Base-by-base conservation (phyloP, 1,284 basidiomycete species). In the Ganoderma sp. region DNA sequence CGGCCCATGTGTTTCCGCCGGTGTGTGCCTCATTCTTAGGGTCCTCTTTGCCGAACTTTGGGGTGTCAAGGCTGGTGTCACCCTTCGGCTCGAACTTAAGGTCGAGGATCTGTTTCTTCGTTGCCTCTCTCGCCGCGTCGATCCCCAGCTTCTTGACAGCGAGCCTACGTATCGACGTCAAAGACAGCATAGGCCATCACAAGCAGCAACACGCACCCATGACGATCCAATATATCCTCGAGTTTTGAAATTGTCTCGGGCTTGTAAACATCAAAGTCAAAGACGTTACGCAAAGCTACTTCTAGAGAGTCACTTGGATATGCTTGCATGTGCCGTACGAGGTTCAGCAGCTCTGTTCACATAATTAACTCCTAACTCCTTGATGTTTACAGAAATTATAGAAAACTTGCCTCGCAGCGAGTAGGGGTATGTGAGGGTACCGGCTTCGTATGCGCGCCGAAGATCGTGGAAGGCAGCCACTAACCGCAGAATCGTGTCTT, bases 221-320 rank as follows among this genome's bases (percentile, higher is more conserved):
- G 87, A 67, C 84, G 84, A 58, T 85, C 79, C 32, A 90, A 76
- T 28, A 90, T 87, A 32, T 85, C 82, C 1, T 81, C 82, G 19
- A 90, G 78, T 73, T 85, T 87, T 58, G 89, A 86, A 50, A 88
- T 87, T 6, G 87, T 88, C 68, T 89, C 88, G 0, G 85, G 86
- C 72, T 85, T 87, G 75, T 88, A 88, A 9, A 90, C 82, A 73
- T 90, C 89, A 69, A 90, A 90, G 74, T 90, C 89, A 71, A 90
- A 90, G 9, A 90, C 81, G 70, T 90, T 90, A 17, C 89, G 81
- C 14, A 90, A 77, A 4, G 84, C 84, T 43, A 83, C 81, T 43
- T 85, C 88, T 8, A 90, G 78, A 0, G 85, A 78, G 74, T 90
- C 89, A 32, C 79, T 76, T 0, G 88, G 87, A 70, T 87, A 90